These are phyloP conservation scores for Penicillium palitans DNA, from an alignment of 2,329 filamentous ascomycete species.

Conservation along the genomic window DNA sequence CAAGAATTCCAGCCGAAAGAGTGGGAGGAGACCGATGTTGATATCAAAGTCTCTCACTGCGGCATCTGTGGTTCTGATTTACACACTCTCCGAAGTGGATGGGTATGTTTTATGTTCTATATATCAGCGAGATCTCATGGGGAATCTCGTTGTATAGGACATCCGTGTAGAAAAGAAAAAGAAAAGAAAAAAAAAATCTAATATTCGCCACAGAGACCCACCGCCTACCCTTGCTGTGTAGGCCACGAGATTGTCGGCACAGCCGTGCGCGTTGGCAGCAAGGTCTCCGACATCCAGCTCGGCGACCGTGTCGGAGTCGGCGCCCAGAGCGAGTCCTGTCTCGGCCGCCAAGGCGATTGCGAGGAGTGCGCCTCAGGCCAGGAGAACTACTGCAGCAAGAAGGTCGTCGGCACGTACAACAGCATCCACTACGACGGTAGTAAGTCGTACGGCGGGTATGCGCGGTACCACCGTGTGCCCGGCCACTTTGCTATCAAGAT, in stretches of 20 bases:
- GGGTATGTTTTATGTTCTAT: constrained; percentile 28
- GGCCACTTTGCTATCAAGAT: constrained; percentile 62
- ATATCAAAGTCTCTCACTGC: constrained; percentile 64
- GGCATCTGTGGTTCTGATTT: constrained; percentile 66
- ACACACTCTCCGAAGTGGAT: constrained; percentile 56
- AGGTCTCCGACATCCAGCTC: constrained; percentile 36
- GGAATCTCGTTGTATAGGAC: not conserved
- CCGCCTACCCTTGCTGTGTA: constrained; percentile 52
- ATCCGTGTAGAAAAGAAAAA: not conserved
- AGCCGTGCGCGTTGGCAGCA: constrained; percentile 57
- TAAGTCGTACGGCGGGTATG: constrained; percentile 68
- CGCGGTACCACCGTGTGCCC: constrained; percentile 56
- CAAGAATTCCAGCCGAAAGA: constrained; percentile 61
- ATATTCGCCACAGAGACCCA: constrained; percentile 27
- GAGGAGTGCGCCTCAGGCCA: constrained; percentile 52
- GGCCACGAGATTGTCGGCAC: constrained; percentile 67
- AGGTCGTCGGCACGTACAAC: constrained; percentile 37
- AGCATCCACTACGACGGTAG: constrained; percentile 50
- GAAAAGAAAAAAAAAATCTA: not conserved
- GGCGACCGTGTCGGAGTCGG: constrained; percentile 55
- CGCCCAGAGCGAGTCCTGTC: constrained; percentile 60
- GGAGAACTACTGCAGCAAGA: constrained; percentile 39
- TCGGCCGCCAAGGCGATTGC: constrained; percentile 47
- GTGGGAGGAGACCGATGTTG: constrained; percentile 66
- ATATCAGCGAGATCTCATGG: not conserved